Percentiles rank a stretch among this genome's conserved stretches.
phyloP scores from a whole-genome alignment of 2,329 filamentous ascomycete species.

The Dothideomycetes sp. region DNA sequence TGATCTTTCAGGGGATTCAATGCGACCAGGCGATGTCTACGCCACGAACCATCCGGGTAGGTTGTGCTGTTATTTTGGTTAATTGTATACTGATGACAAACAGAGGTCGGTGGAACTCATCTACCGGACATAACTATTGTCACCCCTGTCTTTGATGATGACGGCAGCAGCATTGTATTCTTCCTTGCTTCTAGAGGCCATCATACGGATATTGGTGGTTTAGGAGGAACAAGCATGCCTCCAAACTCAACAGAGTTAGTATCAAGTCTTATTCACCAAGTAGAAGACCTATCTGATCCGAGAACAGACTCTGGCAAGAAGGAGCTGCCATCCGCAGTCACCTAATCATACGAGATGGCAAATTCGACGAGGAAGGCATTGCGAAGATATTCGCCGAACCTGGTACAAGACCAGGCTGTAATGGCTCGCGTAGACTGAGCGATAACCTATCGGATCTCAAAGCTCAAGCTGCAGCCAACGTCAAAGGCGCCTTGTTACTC shows the following conservation, averaged over 20 bases:
- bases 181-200: constrained; percentile 18
- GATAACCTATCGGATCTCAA: constrained; percentile 26
- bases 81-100: neutral
- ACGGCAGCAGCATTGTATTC: constrained; percentile 13
- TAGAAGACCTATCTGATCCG: no score
- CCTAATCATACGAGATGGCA: neutral
- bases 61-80: neutral
- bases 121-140: constrained; percentile 18
- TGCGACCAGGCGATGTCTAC: constrained; percentile 16
- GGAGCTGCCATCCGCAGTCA: constrained; percentile 32
- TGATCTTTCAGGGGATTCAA: constrained; percentile 11
- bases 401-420: constrained; percentile 18
- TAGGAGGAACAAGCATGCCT: constrained; percentile 24
- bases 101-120: constrained; percentile 16
- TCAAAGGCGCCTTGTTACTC: constrained; percentile 24
- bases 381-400: constrained; percentile 15
- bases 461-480: constrained; percentile 22
- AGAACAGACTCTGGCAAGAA: constrained; percentile 34
- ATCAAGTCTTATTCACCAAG: no score
- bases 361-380: neutral
- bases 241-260: constrained; percentile 29
- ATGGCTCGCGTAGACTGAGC: constrained; percentile 18
- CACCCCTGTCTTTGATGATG: constrained; percentile 16
- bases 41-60: constrained; percentile 15
- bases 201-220: constrained; percentile 19